These are phyloP conservation scores for Nemania bipapillata DNA, from an alignment of 2,329 filamentous ascomycete species.

Conservation along the genomic window DNA sequence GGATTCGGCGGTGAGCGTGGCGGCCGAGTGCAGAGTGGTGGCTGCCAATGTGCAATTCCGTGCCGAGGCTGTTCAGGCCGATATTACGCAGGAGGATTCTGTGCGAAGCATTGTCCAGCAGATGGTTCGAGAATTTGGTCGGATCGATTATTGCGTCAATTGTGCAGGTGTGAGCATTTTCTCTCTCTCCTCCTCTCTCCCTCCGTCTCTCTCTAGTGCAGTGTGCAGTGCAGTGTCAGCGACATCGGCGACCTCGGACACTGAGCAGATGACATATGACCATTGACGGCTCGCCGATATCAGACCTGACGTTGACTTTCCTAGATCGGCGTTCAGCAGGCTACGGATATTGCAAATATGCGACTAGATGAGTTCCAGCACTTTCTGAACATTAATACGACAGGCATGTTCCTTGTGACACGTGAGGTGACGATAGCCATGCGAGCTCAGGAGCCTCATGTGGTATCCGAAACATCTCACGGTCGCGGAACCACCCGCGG, in stretches of 20 bases:
- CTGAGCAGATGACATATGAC: too few species aligned
- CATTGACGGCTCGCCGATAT: too few species aligned
- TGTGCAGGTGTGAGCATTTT: slow-evolving; percentile 39
- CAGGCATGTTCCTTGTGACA: slow-evolving; percentile 22
- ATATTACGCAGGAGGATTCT: not conserved
- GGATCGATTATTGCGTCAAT: slow-evolving; percentile 36
- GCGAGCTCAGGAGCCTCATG: slow-evolving; percentile 35
- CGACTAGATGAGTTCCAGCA: not conserved
- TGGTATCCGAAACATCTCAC: not conserved
- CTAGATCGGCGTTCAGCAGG: not conserved
- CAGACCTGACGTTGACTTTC: too few species aligned
- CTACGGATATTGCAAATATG: not conserved
- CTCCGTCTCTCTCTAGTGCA: too few species aligned
- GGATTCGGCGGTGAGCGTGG: slow-evolving; percentile 11
- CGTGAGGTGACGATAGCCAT: slow-evolving; percentile 20
- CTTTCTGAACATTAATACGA: not conserved
- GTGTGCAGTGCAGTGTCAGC: too few species aligned
- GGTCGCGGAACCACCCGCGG: slow-evolving; percentile 35
- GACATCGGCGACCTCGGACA: too few species aligned
- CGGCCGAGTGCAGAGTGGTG: not conserved
- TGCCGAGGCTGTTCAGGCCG: not conserved
- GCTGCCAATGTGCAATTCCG: not conserved
- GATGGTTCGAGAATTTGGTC: slow-evolving; percentile 20
- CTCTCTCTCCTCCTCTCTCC: too few species aligned
- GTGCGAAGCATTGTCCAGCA: not conserved